Percentiles rank a stretch among this genome's conserved stretches.
These are phyloP conservation scores for Clarireedia monteithiana DNA, from an alignment of 2,329 filamentous ascomycete species.

Conservation along the genomic window DNA sequence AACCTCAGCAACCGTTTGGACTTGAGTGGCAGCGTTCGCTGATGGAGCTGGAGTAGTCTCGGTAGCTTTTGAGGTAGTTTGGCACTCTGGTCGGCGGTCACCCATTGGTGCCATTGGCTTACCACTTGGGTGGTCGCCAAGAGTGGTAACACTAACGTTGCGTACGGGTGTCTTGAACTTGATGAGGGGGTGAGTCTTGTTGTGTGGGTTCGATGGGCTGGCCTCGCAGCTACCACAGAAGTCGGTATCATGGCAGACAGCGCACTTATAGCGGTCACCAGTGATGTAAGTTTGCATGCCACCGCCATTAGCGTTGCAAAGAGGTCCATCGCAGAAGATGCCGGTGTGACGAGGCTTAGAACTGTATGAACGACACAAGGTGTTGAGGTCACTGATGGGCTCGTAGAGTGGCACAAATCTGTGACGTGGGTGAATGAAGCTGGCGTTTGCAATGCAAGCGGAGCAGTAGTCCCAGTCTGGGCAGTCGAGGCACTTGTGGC, in stretches of 20 bases:
- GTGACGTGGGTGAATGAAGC: slow-evolving; percentile 68
- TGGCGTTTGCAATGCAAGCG: slow-evolving; percentile 60
- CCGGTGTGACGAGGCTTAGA: slow-evolving; percentile 59
- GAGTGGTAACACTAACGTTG: slow-evolving; percentile 78
- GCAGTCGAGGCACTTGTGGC: slow-evolving; percentile 94
- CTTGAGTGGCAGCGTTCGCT: slow-evolving; percentile 47
- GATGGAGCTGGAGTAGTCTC: slow-evolving; percentile 41
- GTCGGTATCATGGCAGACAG: slow-evolving; percentile 88
- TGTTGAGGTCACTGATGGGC: slow-evolving; percentile 41
- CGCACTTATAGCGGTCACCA: slow-evolving; percentile 92
- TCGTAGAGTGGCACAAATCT: slow-evolving; percentile 86
- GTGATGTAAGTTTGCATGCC: slow-evolving; percentile 63
- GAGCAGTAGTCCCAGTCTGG: slow-evolving; percentile 96
- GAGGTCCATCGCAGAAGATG: slow-evolving; percentile 90
- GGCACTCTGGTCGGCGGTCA: slow-evolving; percentile 40
- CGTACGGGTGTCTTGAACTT: slow-evolving; percentile 93
- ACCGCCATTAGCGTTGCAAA: slow-evolving; percentile 58
- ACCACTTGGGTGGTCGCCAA: slow-evolving; percentile 66
- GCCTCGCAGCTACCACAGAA: slow-evolving; percentile 95
- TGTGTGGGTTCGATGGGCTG: slow-evolving; percentile 74
- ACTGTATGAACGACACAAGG: slow-evolving; percentile 36
- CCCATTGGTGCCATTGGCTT: slow-evolving; percentile 62
- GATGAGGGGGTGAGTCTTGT: slow-evolving; percentile 92
- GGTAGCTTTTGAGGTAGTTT: slow-evolving; percentile 41
- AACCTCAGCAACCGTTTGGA: slow-evolving; percentile 68